Base-by-base conservation (phyloP, 139 green algal species). In the Gonium pectorale region DNA sequence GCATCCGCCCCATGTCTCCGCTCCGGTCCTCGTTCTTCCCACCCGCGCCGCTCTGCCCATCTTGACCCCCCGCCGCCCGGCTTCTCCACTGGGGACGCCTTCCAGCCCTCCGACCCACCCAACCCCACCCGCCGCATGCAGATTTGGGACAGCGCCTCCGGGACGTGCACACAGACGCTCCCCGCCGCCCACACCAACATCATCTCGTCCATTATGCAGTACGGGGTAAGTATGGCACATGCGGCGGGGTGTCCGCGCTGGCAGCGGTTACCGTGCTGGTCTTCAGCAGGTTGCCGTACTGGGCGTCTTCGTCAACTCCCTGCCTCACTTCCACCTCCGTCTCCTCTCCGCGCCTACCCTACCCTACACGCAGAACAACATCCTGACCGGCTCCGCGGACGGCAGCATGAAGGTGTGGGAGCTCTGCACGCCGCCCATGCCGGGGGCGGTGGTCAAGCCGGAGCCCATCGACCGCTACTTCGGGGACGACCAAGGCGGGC, bases 321-420 rank as follows among this genome's bases (percentile, higher is more conserved):
- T 64, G 54, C 5, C 5, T 56, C 49, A 56, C 49, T 56, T 56
- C 13, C 49, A 26, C 49, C 17, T 56, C 19, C 21, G 22, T n/a
- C 56, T 21, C 35, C 15, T 8, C 33, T 44, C 33, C 8, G 43
- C 7, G 13, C 37, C 38, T 33, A 11, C 37, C 33, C 31, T 43
- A 2, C 62, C 33, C 19, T 11, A 4, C 22, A 15, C 29, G 11
- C 75, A 82, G 75, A 71, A 46, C 40, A 82, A 82, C 78, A 52
- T 91, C 31, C 67, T 91, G 11, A 85, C 88, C 15, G 59, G 66
- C 26, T 86, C 77, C 8, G 43, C 81, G 26, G 88, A 91, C 62
- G 80, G 83, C n/a, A 67, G 49, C 17, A 72, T 91, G 38, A 89
- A 89, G 80, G 83, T 83, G 40, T 91, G 88, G 88, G 67, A 86